Percentiles rank a stretch among this genome's conserved stretches.
phyloP scores from a whole-genome alignment of 169 alveolate genomes.

The Plasmodium reichenowi region DNA sequence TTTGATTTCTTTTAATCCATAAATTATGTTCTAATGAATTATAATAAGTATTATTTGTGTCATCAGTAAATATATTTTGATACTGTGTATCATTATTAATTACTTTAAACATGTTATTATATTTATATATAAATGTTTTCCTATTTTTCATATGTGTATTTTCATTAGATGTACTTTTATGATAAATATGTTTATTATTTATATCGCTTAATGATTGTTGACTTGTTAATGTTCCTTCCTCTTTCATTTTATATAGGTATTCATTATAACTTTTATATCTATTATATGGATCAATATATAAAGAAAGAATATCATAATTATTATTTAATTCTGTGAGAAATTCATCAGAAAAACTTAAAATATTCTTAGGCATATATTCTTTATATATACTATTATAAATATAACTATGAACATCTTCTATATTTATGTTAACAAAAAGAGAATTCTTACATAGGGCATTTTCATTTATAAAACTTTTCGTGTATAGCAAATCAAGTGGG shows the following conservation, averaged over 20 bases:
- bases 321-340: conserved; percentile 34
- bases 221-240: neutral
- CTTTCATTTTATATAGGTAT: conserved; percentile 16
- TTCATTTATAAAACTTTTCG: too few species aligned
- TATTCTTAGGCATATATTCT: conserved; percentile 7
- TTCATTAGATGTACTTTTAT: neutral
- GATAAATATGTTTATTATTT: neutral
- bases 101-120: conserved; percentile 16
- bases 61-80: conserved; percentile 22
- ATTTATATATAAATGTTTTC: conserved; percentile 17
- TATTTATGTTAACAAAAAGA: neutral
- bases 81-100: conserved; percentile 51
- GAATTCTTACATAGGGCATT: neutral
- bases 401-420: conserved; percentile 29
- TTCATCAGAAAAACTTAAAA: conserved; percentile 37
- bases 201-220: neutral
- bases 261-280: conserved; percentile 37
- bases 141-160: neutral
- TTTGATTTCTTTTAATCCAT: conserved; percentile 30
- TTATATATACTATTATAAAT: conserved; percentile 4
- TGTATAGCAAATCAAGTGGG: too few species aligned
- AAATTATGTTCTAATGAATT: conserved; percentile 55
- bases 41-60: conserved; percentile 18
- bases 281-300: conserved; percentile 20
- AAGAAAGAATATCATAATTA: conserved; percentile 34